phyloP scores from a whole-genome alignment of 2,329 filamentous ascomycete species.

The Chaetomium globosum region DNA sequence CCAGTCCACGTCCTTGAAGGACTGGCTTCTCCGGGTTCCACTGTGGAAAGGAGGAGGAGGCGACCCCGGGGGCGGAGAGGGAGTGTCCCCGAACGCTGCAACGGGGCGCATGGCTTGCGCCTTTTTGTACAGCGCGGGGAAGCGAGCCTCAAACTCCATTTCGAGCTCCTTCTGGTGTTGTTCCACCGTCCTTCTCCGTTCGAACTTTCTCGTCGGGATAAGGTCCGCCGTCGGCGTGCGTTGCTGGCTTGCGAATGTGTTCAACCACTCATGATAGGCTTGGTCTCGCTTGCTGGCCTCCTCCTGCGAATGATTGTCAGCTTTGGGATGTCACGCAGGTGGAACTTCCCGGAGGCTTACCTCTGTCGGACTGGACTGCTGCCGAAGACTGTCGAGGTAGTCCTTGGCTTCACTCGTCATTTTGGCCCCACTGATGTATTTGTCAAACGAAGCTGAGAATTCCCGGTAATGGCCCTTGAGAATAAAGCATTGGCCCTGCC shows the following conservation, averaged over 20 bases:
- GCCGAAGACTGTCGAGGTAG: slow-evolving; percentile 46
- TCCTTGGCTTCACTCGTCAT: slow-evolving; percentile 48
- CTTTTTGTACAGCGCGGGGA: slow-evolving; percentile 52
- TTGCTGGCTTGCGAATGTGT: slow-evolving; percentile 49
- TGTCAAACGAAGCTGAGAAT: slow-evolving; percentile 56
- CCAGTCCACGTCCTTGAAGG: slow-evolving; percentile 26
- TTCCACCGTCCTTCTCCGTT: slow-evolving; percentile 47
- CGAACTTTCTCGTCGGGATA: slow-evolving; percentile 45
- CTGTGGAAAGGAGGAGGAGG: slow-evolving; percentile 34
- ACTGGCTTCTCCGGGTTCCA: not conserved
- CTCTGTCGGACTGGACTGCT: slow-evolving; percentile 41
- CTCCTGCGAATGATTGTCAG: slow-evolving; percentile 32
- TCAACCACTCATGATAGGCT: slow-evolving; percentile 52
- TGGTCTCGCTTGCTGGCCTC: slow-evolving; percentile 38
- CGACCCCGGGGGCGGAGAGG: slow-evolving; percentile 22
- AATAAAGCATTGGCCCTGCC: slow-evolving; percentile 56
- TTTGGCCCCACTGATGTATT: slow-evolving; percentile 51
- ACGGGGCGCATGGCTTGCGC: slow-evolving; percentile 43
- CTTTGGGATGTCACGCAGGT: not conserved
- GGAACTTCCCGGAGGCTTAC: slow-evolving; percentile 36
- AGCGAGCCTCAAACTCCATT: slow-evolving; percentile 50
- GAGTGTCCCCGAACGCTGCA: not conserved
- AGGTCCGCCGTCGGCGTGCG: slow-evolving; percentile 45
- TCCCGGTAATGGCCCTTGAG: slow-evolving; percentile 60
- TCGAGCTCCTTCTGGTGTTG: slow-evolving; percentile 54